A percentile compares a stretch with the other conserved stretches of the same genome.
These are phyloP conservation scores for Cantharellus anzutake DNA, from an alignment of 768 basidiomycete species.

Conservation along the genomic window DNA sequence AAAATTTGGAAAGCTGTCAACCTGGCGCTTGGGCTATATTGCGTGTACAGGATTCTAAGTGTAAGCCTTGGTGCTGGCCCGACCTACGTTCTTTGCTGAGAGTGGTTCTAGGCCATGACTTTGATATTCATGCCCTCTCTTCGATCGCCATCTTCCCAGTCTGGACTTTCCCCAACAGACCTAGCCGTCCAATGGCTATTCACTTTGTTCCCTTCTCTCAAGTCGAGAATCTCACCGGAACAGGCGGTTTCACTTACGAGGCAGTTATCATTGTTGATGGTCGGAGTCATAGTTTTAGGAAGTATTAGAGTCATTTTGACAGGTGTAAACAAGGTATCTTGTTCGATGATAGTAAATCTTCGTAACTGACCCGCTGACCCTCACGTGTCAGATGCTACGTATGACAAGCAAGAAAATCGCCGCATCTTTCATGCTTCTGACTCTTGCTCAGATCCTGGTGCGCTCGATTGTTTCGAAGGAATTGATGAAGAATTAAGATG, in stretches of 20 bases:
- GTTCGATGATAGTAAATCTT: not conserved
- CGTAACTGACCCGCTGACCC: not conserved
- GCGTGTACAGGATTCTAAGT: not conserved
- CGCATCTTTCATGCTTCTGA: constrained; percentile 55
- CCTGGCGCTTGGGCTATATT: not conserved
- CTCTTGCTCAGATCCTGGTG: constrained; percentile 73
- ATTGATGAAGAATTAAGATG: not conserved
- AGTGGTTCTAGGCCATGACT: not conserved
- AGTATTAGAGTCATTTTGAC: constrained; percentile 51
- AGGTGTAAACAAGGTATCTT: constrained; percentile 38
- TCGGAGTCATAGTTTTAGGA: constrained; percentile 57
- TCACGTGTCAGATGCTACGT: constrained; percentile 28
- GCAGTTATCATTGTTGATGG: constrained; percentile 45
- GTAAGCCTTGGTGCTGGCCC: not conserved
- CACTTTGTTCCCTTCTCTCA: not conserved
- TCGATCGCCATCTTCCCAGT: not conserved
- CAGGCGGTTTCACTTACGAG: constrained; percentile 27
- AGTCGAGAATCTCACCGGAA: constrained; percentile 10
- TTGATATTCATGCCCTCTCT: not conserved
- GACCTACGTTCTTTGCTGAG: not conserved
- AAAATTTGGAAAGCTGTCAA: not conserved
- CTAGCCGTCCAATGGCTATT: not conserved
- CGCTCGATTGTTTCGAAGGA: constrained; percentile 7
- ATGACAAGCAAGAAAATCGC: constrained; percentile 51
- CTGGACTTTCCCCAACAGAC: not conserved